phyloP scores from a whole-genome alignment of 805 yeast species.

The Limtongia smithiae region DNA sequence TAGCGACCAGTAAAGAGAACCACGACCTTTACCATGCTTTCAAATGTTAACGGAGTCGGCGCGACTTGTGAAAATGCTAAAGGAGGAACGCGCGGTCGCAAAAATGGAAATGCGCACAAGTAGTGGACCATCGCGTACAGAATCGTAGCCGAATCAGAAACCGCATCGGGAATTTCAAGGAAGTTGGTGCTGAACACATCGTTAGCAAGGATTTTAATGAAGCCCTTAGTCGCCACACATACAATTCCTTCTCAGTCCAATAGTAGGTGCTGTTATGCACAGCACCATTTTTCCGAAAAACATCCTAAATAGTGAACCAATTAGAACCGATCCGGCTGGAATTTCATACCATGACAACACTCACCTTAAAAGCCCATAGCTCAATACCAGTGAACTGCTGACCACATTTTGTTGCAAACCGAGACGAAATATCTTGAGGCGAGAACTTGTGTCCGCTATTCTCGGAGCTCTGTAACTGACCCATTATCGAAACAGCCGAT shows the following conservation, averaged over 20 bases:
- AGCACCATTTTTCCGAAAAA: conserved; percentile 33
- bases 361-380: conserved; percentile 37
- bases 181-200: conserved; percentile 29
- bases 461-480: conserved; percentile 22
- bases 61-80: conserved; percentile 17
- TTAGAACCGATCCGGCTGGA: too few relatives aligned
- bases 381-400: conserved; percentile 39
- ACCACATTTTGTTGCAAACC: conserved; percentile 38
- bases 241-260: conserved; percentile 26
- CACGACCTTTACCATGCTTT: conserved; percentile 46
- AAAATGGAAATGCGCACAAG: conserved; percentile 51
- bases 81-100: conserved; percentile 36
- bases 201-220: too few relatives aligned
- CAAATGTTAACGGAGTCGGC: conserved; percentile 38
- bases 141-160: conserved; percentile 36
- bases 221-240: conserved; percentile 3
- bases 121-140: conserved; percentile 44
- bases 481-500: too few relatives aligned
- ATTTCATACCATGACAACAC: too few relatives aligned
- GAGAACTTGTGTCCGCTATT: conserved; percentile 15
- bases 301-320: conserved; percentile 24
- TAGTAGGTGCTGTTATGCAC: conserved; percentile 22
- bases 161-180: conserved; percentile 40
- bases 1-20: conserved; percentile 47
- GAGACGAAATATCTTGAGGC: conserved; percentile 31